A percentile compares a stretch with the other conserved stretches of the same genome.
phyloP scores from a whole-genome alignment of 129 eudicot genomes.

The Flaveria robusta region DNA sequence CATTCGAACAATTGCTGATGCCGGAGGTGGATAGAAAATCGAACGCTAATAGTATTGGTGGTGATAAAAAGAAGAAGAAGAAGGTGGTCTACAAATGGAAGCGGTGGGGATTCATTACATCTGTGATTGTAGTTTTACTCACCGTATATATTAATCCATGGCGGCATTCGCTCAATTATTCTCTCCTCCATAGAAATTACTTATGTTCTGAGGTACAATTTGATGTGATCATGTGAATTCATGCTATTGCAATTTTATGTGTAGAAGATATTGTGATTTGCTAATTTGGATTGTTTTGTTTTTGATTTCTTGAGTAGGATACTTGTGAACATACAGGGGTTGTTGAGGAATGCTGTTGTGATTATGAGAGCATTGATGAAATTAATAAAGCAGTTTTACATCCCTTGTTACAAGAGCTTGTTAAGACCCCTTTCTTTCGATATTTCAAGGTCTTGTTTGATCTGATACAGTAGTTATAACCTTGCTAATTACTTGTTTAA shows the following conservation, averaged over 20 bases:
- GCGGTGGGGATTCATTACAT: conserved; percentile 41
- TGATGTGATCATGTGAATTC: neutral
- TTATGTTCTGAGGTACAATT: conserved; percentile 58
- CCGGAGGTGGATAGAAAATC: conserved; percentile 22
- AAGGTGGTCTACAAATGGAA: conserved; percentile 22
- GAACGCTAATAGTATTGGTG: conserved; percentile 36
- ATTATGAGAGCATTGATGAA: conserved; percentile 72
- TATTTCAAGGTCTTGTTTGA: conserved; percentile 71
- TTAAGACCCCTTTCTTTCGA: conserved; percentile 81
- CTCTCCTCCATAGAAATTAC: conserved; percentile 38
- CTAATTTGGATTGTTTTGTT: conserved; percentile 19
- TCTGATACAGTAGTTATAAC: neutral
- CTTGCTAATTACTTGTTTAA: neutral
- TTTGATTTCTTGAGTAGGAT: conserved; percentile 52
- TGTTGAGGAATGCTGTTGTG: conserved; percentile 88
- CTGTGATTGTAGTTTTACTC: conserved; percentile 44
- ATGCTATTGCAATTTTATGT: neutral
- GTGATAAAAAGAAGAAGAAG: neutral
- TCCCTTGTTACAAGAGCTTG: conserved; percentile 84
- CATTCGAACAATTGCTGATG: conserved; percentile 11
- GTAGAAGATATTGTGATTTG: neutral
- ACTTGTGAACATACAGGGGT: conserved; percentile 59
- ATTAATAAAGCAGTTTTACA: conserved; percentile 65
- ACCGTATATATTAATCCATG: conserved; percentile 38
- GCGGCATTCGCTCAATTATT: conserved; percentile 28